Evolutionary conservation across 768 basidiomycete genomes (phyloP).

Genomic region (Floccularia luteovirens): DNA sequence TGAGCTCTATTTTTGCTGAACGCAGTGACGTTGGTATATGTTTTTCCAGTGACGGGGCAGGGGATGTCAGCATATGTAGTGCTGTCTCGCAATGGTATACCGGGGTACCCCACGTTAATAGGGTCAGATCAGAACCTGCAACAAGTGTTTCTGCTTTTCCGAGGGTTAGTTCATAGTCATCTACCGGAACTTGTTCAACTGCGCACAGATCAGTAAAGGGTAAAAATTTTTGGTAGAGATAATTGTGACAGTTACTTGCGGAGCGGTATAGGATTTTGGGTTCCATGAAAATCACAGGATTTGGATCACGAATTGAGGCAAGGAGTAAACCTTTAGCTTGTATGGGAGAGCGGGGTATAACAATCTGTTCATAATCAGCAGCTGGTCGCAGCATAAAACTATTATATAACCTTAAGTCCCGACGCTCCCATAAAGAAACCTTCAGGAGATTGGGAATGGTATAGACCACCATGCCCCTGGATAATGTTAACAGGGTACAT

Average conservation of each 20-base stretch:
- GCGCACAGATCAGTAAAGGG: slow-evolving; percentile 5
- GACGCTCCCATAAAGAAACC: slow-evolving; percentile 90
- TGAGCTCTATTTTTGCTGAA: slow-evolving; percentile 73
- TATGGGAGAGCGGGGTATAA: slow-evolving; percentile 91
- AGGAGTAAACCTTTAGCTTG: slow-evolving; percentile 94
- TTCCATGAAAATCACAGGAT: slow-evolving; percentile 94
- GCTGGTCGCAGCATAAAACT: too few species aligned
- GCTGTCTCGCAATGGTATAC: slow-evolving; percentile 87
- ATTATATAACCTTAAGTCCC: slow-evolving; percentile 64
- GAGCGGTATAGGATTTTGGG: slow-evolving; percentile 92
- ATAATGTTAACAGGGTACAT: not conserved
- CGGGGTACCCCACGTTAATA: slow-evolving; percentile 92
- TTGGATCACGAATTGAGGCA: slow-evolving; percentile 83
- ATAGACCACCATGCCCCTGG: slow-evolving; percentile 79
- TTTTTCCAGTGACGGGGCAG: slow-evolving; percentile 52
- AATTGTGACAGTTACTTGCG: slow-evolving; percentile 46
- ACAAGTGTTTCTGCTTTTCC: slow-evolving; percentile 72
- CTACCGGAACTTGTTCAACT: slow-evolving; percentile 91
- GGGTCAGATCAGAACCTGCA: slow-evolving; percentile 76
- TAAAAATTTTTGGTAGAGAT: not conserved
- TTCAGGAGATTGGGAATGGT: slow-evolving; percentile 94
- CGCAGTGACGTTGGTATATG: slow-evolving; percentile 63
- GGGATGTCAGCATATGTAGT: slow-evolving; percentile 61
- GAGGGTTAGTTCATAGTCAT: slow-evolving; percentile 82
- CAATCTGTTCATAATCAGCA: slow-evolving; percentile 37